Conservation (phyloP, 306 rosid genomes). For the Fragaria ananassa region DNA sequence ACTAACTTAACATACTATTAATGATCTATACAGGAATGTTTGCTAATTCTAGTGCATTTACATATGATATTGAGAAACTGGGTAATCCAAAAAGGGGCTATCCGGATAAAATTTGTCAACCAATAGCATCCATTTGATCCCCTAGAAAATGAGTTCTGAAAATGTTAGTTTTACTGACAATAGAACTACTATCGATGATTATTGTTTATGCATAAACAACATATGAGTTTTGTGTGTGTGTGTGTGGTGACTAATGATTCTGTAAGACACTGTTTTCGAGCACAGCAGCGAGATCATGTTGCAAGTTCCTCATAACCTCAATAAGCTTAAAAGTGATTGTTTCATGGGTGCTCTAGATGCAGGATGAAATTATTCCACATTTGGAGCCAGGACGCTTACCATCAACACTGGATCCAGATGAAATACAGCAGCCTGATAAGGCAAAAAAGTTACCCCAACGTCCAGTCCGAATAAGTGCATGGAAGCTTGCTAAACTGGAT, state of each 20-base stretch:
- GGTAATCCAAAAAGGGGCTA: neutral
- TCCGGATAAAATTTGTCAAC: neutral
- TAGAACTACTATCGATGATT: neutral
- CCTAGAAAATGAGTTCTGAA: neutral
- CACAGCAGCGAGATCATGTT: neutral
- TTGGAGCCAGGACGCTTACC: slow-evolving; percentile 81
- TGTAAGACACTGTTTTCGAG: neutral
- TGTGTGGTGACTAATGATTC: neutral
- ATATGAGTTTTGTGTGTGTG: neutral
- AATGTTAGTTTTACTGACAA: neutral
- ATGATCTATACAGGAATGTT: neutral
- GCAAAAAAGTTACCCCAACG: slow-evolving; percentile 53
- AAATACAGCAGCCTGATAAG: slow-evolving; percentile 50
- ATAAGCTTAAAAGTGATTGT: slow-evolving; percentile 10
- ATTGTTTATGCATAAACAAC: neutral
- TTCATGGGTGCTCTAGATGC: slow-evolving; percentile 27
- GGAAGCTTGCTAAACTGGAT: slow-evolving; percentile 87
- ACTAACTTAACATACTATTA: neutral
- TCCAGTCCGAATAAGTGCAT: slow-evolving; percentile 66
- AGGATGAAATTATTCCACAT: slow-evolving; percentile 87
- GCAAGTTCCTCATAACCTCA: neutral
- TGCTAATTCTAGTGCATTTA: neutral
- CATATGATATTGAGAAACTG: neutral
- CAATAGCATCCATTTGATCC: neutral
- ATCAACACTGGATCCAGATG: slow-evolving; percentile 85